Base-by-base conservation (phyloP, 192 early-diverging fungal genomes). In the Geranomyces michiganensis region DNA sequence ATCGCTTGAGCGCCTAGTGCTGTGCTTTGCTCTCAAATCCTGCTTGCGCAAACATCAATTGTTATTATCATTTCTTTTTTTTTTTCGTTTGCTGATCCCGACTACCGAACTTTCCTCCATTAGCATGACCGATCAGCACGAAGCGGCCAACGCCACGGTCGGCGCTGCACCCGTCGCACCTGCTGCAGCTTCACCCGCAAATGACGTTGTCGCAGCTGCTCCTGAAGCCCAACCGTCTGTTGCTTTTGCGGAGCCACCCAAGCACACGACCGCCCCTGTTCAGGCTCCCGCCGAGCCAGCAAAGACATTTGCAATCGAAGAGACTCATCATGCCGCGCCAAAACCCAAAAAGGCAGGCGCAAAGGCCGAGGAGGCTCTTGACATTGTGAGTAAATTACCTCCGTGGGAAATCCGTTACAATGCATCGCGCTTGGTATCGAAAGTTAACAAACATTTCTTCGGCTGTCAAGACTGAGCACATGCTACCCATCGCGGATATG, bases 401-500 rank as follows among this genome's bases (percentile, higher is more conserved):
- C 47, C 32, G 26, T 27, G 27, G 19, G 26, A 15, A 27, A 26
- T 5, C 17, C 17, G 0, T 10, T 21, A 19, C 5, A 32, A 32
- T 32, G 32, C 19, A 70, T 45, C 14, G 24, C 19, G 22, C 6
- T 26, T 22, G 36, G 33, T 5, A 43, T 21, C 41, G 46, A 17
- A 36, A n/a, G 0, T 0, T 1, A 21, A 6, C 60, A 10, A 36
- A 17, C 8, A 19, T 5, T 12, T 21, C 1, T 33, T 3, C 32
- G 1, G 19, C 29, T 30, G 19, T 8, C 0, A 62, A 86, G 85
- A 60, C 59, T 46, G 91, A 92, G 75, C 91, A 92, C 71, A 55
- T 90, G 43, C 70, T 90, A 43, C 67, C 88, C n/a, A 46, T 87
- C 2, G 77, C 82, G 14, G 76, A 90, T 31, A 69, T 92, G 14